phyloP scores from a whole-genome alignment of 2,329 filamentous ascomycete species.

The Zymoseptoria brevis region DNA sequence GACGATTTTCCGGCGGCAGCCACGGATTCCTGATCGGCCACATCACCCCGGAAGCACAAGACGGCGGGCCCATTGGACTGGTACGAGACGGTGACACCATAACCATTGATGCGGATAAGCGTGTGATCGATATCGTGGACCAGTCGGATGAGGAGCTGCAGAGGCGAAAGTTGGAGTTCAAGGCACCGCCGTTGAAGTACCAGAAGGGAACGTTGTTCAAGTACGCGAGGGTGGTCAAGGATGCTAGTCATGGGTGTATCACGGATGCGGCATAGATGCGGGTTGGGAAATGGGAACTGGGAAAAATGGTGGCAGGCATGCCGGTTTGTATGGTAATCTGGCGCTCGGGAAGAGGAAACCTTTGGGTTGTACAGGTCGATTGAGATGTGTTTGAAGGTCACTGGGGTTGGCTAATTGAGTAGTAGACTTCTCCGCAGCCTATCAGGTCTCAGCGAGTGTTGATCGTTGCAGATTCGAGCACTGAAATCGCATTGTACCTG shows the following conservation, averaged over 20 bases:
- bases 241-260: conserved; percentile 53
- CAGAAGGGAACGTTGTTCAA: conserved; percentile 52
- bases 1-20: conserved; percentile 69
- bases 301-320: not conserved
- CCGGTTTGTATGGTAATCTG: not conserved
- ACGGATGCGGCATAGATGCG: conserved; percentile 37
- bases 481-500: too few species aligned
- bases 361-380: not conserved
- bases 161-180: conserved; percentile 44
- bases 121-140: conserved; percentile 53
- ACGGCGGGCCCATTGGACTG: conserved; percentile 75
- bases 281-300: not conserved
- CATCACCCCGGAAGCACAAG: conserved; percentile 79
- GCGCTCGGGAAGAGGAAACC: not conserved
- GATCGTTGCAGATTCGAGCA: too few species aligned
- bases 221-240: conserved; percentile 48
- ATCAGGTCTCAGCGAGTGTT: too few species aligned
- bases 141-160: conserved; percentile 57
- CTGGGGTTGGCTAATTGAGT: too few species aligned
- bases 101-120: conserved; percentile 72
- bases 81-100: conserved; percentile 75
- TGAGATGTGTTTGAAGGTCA: not conserved
- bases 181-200: conserved; percentile 50
- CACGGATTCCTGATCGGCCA: conserved; percentile 85
- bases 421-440: too few species aligned